phyloP scores from a whole-genome alignment of 257 asterid species.

The Hygrophila difformis region DNA sequence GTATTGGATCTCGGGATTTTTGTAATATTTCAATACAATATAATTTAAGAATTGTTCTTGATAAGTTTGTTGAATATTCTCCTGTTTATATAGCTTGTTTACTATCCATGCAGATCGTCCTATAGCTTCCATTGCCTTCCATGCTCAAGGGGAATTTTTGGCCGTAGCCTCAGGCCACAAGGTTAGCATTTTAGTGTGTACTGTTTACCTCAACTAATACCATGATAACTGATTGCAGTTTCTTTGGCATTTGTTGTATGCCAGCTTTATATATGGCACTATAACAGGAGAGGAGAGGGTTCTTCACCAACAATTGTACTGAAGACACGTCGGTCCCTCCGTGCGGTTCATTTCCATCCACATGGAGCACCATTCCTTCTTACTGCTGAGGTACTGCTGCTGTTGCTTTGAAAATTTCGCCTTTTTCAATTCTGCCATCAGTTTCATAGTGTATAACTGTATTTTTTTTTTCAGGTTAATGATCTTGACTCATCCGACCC shows the following conservation, averaged over 20 bases:
- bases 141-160: constrained; percentile 86
- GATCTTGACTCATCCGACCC: constrained; percentile 93
- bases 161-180: constrained; percentile 99
- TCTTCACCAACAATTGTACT: constrained; percentile 76
- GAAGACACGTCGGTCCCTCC: constrained; percentile 90
- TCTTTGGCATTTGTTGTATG: constrained; percentile 25
- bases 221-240: constrained; percentile 6
- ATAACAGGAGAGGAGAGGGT: constrained; percentile 70
- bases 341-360: constrained; percentile 99
- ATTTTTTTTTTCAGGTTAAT: constrained; percentile 53
- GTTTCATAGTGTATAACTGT: constrained; percentile 14
- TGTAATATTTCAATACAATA: constrained; percentile 38
- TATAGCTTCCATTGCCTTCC: constrained; percentile 96
- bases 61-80: not conserved
- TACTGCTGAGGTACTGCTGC: constrained; percentile 82
- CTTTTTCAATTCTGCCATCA: not conserved
- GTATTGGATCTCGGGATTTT: constrained; percentile 87
- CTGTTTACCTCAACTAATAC: constrained; percentile 11
- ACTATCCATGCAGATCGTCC: constrained; percentile 65
- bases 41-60: not conserved
- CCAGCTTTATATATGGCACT: constrained; percentile 95
- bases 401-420: not conserved
- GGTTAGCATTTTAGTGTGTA: constrained; percentile 39
- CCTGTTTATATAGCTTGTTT: not conserved
- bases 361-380: constrained; percentile 92